Conservation (phyloP, 768 basidiomycete genomes). For the Leccinum arenicola region DNA sequence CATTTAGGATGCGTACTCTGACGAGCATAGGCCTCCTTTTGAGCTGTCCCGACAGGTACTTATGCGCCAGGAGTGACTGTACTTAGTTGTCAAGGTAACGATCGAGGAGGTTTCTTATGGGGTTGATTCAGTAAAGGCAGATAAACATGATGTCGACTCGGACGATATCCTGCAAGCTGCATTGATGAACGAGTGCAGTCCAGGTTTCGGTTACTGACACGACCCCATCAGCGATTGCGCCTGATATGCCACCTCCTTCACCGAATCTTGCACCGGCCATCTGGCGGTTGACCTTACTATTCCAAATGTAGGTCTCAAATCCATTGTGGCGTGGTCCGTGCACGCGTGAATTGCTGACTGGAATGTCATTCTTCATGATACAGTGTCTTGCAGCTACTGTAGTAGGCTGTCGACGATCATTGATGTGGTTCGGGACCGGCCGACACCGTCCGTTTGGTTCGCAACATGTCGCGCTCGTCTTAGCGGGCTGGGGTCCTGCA, state of each 20-base stretch:
- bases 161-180: constrained; percentile 9
- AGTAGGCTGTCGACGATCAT: constrained; percentile 43
- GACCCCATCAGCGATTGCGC: constrained; percentile 1
- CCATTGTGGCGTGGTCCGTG: not conserved
- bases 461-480: constrained; percentile 59
- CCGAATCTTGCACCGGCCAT: constrained; percentile 40
- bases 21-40: no score
- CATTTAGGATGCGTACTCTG: no score
- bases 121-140: not conserved
- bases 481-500: constrained; percentile 58
- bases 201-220: not conserved
- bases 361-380: constrained; percentile 28
- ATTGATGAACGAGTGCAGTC: not conserved
- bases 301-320: constrained; percentile 43
- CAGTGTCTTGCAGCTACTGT: constrained; percentile 42
- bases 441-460: constrained; percentile 55
- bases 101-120: not conserved
- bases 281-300: constrained; percentile 51
- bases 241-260: not conserved
- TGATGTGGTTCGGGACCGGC: constrained; percentile 40
- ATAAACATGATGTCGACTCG: not conserved
- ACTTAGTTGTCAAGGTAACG: no score
- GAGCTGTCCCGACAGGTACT: no score
- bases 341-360: not conserved
- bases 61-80: no score